Base-by-base conservation (phyloP, 768 basidiomycete species). In the Boletus vinaceobasis region DNA sequence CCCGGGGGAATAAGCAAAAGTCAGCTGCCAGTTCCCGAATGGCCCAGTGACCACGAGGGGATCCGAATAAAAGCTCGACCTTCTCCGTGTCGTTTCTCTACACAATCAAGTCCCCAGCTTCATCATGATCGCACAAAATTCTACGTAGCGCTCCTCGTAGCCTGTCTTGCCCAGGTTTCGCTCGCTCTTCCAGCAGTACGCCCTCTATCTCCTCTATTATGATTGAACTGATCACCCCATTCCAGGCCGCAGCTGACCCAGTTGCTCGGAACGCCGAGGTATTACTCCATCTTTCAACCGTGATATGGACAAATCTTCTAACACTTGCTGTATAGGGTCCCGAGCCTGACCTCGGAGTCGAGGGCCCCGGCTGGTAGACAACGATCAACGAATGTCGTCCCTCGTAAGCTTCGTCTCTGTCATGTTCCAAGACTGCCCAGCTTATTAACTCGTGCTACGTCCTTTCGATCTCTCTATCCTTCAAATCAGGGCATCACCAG, bases 331-430 rank as follows among this genome's bases (percentile, higher is more conserved):
- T 37, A 43, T 38, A 68, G 66, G 50, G 1, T 0, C 35, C 36
- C 36, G 7, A 1, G 6, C 0, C 23, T 23, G 15, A 17, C 15
- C 35, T 7, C 15, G 8, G 10, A 45, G 52, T 15, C 39, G 33
- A 33, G n/a, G 23, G 23, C 13, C 55, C 65, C 7, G 65, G 70
- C 65, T 70, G 70, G 69, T 68, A 58, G 56, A 46, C 32, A 17
- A 32, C 35, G 39, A 43, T 35, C 31, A 17, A 31, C 10, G 37
- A 26, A 15, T 6, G 38, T 39, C 26, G 21, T 35, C 19, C 23
- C 53, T 49, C 46, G 63, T 66, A 48, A 53, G 61, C 21, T 11
- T 46, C 23, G 42, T 46, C 50, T 26, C 36, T 15, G 23, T 11
- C 5, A 19, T 46, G 29, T 50, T 45, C 21, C 11, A 21, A 13